Base-by-base conservation (phyloP, 2,329 filamentous ascomycete species). In the Trichoderma brevicompactum region DNA sequence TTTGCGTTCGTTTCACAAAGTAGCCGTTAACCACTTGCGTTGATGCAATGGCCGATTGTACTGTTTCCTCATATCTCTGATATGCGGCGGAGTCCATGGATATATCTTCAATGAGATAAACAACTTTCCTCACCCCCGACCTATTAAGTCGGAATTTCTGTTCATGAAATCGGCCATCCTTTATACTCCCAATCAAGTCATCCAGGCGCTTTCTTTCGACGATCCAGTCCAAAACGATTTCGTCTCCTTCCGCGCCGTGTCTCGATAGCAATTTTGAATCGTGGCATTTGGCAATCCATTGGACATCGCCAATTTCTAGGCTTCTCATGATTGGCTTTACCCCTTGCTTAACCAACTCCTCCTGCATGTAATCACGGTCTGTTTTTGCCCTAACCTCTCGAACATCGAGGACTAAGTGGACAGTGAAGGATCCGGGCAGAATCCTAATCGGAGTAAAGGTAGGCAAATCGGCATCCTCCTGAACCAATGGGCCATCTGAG, bases 161-260 rank as follows among this genome's bases (percentile, higher is more conserved):
- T 74, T 95, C 92, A 70, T 90, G 89, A 70, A 93, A 94, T 2
- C 92, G 87, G 1, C 91, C 90, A 68, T 94, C 92, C 75, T 91
- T 92, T 77, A 95, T 92, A 68, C 90, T 93, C 58, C 84, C 80
- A n/a, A 94, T 83, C 53, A 95, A 79, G 74, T 95, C 92, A 72
- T 94, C 91, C 0, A 94, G 83, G 8, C 92, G 83, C 74, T 95
- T 95, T 67, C 92, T 84, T 77, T 95, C 92, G 1, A 93, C 85
- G 50, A 95, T 91, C 82, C 89, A 92, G 75, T 94, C 91, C 5
- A 95, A 80, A 53, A 92, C 86, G 12, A 94, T 77, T 74, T 94
- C 91, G 66, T 87, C 84, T 15, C 89, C 87, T 71, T 89, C 85
- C 2, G 81, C 79, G 12, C 89, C 89, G 58, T 85, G 79, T 5